Evolutionary conservation across 495 filamentous ascomycete genomes (phyloP).

Genomic region (Penicillium verhagenii): DNA sequence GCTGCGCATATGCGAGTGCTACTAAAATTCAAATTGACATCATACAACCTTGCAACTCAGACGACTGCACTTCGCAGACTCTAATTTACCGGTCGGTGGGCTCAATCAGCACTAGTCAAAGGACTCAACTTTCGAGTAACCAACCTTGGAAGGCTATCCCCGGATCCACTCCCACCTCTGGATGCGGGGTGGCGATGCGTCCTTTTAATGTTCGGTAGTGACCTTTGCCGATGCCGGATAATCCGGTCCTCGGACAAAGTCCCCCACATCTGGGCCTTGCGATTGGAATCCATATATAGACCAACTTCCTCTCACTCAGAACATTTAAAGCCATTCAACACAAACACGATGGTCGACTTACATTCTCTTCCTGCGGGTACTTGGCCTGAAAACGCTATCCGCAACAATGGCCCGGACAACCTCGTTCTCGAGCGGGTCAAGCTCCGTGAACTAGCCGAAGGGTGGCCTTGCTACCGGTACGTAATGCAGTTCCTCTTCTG

Average conservation of each 20-base stretch:
- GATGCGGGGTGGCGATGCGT: neutral
- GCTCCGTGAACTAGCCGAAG: constrained; percentile 62
- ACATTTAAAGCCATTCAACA: neutral
- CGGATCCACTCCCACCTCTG: no score
- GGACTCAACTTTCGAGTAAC: no score
- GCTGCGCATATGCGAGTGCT: no score
- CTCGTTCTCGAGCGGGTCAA: constrained; percentile 52
- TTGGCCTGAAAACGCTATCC: constrained; percentile 38
- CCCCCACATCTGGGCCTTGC: no score
- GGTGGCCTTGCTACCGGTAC: constrained; percentile 62
- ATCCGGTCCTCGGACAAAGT: neutral
- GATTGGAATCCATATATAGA: neutral
- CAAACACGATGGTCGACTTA: constrained; percentile 22
- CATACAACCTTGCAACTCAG: no score
- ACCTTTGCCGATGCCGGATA: neutral
- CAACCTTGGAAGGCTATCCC: no score
- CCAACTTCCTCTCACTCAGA: neutral
- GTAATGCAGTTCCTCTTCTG: neutral
- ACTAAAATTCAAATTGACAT: no score
- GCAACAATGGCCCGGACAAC: constrained; percentile 53
- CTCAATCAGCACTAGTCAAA: no score
- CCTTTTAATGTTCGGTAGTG: neutral
- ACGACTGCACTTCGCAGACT: no score
- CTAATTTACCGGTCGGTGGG: no score
- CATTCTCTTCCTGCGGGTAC: constrained; percentile 30